Conservation (phyloP, 345 rosid genomes). For the Excoecaria agallocha region DNA sequence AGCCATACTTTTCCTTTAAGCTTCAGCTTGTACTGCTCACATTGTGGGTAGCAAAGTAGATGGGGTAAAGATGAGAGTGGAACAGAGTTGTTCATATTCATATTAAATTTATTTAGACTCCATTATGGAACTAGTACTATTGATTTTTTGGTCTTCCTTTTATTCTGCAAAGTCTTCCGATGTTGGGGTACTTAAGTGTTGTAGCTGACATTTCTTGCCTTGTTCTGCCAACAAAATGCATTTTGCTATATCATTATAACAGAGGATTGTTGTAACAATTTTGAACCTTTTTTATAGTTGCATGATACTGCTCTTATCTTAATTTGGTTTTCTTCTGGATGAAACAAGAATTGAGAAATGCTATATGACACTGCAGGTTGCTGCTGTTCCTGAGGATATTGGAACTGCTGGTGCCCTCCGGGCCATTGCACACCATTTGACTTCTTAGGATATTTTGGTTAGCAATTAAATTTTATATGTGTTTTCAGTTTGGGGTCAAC, state of each 20-base stretch:
- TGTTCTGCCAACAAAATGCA: not conserved
- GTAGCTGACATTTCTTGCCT: not conserved
- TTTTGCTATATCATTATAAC: not conserved
- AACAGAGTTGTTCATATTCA: not conserved
- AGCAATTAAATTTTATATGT: slow-evolving; percentile 23
- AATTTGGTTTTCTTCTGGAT: not conserved
- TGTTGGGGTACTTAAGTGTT: too few relatives aligned
- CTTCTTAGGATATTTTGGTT: slow-evolving; percentile 90
- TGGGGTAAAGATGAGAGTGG: not conserved
- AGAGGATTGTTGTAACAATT: not conserved
- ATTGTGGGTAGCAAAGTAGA: not conserved
- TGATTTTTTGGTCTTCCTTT: too few relatives aligned
- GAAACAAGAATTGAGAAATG: not conserved
- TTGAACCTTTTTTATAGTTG: not conserved
- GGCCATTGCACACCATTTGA: slow-evolving; percentile 80
- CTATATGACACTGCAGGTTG: slow-evolving; percentile 52
- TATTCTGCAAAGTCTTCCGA: not conserved
- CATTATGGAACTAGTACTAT: not conserved
- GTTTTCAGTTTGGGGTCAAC: slow-evolving; percentile 12
- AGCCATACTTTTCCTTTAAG: not conserved
- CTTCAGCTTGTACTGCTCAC: not conserved
- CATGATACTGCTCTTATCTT: not conserved
- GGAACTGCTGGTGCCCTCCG: slow-evolving; percentile 97
- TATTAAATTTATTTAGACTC: not conserved
- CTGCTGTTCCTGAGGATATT: slow-evolving; percentile 85